Percentiles rank a stretch among this genome's conserved stretches.
Evolutionary conservation across 805 yeast genomes (phyloP).

Genomic region (Barnettozyma siamensis): DNA sequence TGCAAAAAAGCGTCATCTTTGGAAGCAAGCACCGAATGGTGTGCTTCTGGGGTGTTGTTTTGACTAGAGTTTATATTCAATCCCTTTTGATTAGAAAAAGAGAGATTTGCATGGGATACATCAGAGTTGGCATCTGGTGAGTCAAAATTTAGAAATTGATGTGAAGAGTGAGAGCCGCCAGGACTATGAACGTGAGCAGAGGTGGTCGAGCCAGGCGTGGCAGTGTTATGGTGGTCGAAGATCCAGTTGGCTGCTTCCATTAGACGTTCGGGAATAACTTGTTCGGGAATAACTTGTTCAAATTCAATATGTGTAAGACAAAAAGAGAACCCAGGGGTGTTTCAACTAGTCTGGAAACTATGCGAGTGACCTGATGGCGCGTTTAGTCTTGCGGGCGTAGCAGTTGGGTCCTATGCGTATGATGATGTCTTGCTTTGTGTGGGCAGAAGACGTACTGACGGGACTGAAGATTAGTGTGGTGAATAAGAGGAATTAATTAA

Average conservation of each 20-base stretch:
- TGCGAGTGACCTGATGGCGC: no score
- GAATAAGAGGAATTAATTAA: no score
- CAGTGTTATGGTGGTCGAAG: conserved; percentile 10
- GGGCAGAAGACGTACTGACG: no score
- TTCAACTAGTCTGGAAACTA: no score
- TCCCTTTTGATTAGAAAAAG: background rate
- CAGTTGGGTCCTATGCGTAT: no score
- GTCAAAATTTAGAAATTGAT: conserved; percentile 17
- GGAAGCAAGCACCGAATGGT: background rate
- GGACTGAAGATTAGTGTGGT: no score
- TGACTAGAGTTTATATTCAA: background rate
- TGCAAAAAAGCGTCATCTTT: conserved; percentile 6
- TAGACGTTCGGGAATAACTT: no score
- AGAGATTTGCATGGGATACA: conserved; percentile 2
- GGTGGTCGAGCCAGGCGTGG: background rate
- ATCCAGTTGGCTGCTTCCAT: conserved; percentile 14
- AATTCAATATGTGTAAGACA: no score
- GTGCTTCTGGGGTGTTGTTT: conserved; percentile 2
- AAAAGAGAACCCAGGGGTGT: no score
- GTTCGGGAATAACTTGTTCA: no score
- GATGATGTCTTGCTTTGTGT: no score
- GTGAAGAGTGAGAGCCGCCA: conserved; percentile 3
- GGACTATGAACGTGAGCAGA: conserved; percentile 4
- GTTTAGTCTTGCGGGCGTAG: no score
- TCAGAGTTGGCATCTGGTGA: conserved; percentile 17